phyloP scores from a whole-genome alignment of 331 rosid species.

The Pyrus hybrid region DNA sequence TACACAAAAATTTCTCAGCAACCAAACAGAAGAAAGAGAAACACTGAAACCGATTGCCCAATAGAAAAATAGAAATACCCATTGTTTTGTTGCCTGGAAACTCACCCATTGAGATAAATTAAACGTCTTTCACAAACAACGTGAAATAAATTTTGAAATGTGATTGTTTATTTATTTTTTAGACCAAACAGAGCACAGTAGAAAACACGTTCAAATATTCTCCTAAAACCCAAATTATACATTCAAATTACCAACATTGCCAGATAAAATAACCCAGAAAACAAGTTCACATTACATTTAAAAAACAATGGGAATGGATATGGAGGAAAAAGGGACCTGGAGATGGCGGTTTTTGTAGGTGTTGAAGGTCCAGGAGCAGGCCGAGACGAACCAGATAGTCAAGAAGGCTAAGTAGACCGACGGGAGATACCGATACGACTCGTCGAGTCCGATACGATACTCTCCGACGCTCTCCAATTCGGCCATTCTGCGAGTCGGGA shows the following conservation, averaged over 20 bases:
- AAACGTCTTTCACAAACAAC: not conserved
- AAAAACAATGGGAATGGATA: not conserved
- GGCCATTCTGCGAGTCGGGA: constrained; percentile 19
- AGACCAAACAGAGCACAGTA: not conserved
- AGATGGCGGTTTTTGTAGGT: constrained; percentile 74
- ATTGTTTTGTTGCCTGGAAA: not conserved
- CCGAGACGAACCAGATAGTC: constrained; percentile 72
- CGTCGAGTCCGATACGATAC: constrained; percentile 47
- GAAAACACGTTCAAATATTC: not conserved
- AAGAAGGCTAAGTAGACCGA: constrained; percentile 63
- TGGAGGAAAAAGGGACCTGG: constrained; percentile 44
- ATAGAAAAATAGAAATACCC: not conserved
- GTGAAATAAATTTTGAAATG: not conserved
- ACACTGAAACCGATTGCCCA: not conserved
- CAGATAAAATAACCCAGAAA: not conserved
- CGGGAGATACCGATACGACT: constrained; percentile 71
- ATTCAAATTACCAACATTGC: not conserved
- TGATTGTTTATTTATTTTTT: not conserved
- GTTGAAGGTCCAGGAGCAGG: constrained; percentile 82
- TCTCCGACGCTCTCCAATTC: constrained; percentile 15
- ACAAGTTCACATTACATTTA: not conserved
- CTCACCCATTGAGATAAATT: not conserved
- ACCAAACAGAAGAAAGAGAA: constrained; percentile 1
- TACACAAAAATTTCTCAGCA: not conserved
- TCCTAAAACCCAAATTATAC: not conserved